Evolutionary conservation across 2,329 filamentous ascomycete genomes (phyloP).

Genomic region (Sordariomycetes sp.): DNA sequence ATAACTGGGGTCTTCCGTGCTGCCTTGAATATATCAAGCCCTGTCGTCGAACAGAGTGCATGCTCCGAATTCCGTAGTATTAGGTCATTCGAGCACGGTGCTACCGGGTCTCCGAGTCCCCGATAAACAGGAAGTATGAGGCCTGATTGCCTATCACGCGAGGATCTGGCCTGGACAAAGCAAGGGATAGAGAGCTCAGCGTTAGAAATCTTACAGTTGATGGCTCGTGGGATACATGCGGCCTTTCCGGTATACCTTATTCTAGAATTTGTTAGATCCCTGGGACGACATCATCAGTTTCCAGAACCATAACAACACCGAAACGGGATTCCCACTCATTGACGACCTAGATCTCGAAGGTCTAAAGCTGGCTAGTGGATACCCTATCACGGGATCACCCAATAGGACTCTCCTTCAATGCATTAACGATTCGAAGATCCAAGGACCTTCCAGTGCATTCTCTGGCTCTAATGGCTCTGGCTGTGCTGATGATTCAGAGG

Average conservation of each 20-base stretch:
- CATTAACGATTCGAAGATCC: neutral
- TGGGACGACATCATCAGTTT: neutral
- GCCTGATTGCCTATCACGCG: too few species aligned
- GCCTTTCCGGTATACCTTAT: neutral
- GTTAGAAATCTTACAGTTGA: too few species aligned
- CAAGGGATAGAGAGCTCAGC: too few species aligned
- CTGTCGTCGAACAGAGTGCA: too few species aligned
- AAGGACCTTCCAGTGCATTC: neutral
- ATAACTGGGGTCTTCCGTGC: too few species aligned
- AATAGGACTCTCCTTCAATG: neutral
- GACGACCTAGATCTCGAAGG: neutral
- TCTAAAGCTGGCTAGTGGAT: neutral
- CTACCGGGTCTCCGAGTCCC: too few species aligned
- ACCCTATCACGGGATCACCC: neutral
- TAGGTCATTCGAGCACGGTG: too few species aligned
- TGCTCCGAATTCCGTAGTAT: too few species aligned
- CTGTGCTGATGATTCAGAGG: neutral
- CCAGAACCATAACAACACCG: neutral
- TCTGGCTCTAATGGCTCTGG: neutral
- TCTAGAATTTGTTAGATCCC: neutral
- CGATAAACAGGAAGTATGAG: too few species aligned
- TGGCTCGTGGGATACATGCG: neutral
- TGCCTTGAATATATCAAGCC: too few species aligned
- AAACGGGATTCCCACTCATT: neutral
- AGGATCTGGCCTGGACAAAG: too few species aligned